phyloP scores from a whole-genome alignment of 371 early-diverging fungal species.

The Mortierella sp. region DNA sequence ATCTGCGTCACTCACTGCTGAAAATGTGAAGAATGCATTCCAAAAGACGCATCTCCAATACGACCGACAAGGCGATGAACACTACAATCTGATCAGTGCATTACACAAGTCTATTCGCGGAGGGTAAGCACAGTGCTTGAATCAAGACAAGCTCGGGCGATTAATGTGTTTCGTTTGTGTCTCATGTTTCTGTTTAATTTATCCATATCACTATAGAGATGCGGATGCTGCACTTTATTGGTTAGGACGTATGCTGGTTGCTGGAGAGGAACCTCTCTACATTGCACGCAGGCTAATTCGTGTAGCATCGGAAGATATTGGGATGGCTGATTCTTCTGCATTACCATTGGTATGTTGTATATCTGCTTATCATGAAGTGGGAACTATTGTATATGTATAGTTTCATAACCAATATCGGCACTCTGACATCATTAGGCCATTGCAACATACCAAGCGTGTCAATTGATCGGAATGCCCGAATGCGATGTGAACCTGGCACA shows the following conservation, averaged over 20 bases:
- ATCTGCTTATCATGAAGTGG: neutral
- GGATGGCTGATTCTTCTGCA: conserved; percentile 85
- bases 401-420: neutral
- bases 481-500: conserved; percentile 90
- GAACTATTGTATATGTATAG: neutral
- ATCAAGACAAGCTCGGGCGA: neutral
- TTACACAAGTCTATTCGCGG: conserved; percentile 89
- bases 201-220: conserved; percentile 59
- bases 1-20: conserved; percentile 55
- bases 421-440: conserved; percentile 64
- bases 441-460: conserved; percentile 84
- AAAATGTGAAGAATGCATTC: conserved; percentile 70
- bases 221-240: conserved; percentile 87
- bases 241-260: conserved; percentile 90
- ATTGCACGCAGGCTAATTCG: conserved; percentile 75
- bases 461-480: conserved; percentile 92
- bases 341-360: conserved; percentile 68
- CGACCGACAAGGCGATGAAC: conserved; percentile 88
- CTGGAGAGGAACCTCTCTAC: conserved; percentile 93
- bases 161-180: neutral
- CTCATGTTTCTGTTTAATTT: neutral
- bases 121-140: conserved; percentile 53
- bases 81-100: conserved; percentile 91
- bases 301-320: conserved; percentile 92
- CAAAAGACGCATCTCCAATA: conserved; percentile 85